Evolutionary conservation across 2,329 filamentous ascomycete genomes (phyloP), one percentile per base, ranked within the genome.

Genomic region (Zymoseptoria crescenta): DNA sequence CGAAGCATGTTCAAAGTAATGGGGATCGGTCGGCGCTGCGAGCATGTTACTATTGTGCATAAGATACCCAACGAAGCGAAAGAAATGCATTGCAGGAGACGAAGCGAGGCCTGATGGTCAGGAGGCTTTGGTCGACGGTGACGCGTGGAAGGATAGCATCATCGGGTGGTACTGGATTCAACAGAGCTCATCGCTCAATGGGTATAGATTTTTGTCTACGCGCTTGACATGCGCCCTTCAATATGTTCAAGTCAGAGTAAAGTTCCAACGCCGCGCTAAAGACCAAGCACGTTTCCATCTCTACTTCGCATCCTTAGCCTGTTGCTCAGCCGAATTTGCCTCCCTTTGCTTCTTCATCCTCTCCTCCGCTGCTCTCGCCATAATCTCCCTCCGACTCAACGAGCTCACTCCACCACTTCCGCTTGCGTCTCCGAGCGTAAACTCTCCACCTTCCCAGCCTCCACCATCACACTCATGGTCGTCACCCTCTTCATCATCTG

Each of bases 381-480:
- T 77, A 41, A 91, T 82, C 68, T 95, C 89, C 58, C 91, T 81
- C 62, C 89, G 79, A 65, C 79, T 87, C 73, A 90, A 69, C n/a
- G 79, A 76, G 8, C 73, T 76, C n/a, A 64, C 68, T 6, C 74
- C 49, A n/a, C 55, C 52, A 35, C 57, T 53, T 13, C 54, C 57
- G 2, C 67, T 65, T 41, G 66, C 67, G 2, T 73, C 71, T 35
- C 74, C 74, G 49, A 77, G 79, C 16, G 91, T 86, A 73, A 88
- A 93, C 68, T 90, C 85, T 1, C 90, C 89, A 4, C 24, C 89
- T 0, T 82, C 86, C 88, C 88, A 92, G 0, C 87, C 88, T 2
- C 87, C 87, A 65, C 87, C 82, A 69, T 91, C 87, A 63, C 87
- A 79, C 29, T 80, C 78, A 65, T 83, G 80, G 49, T 81, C 83